Base-by-base conservation (phyloP, 1,284 basidiomycete species). In the Melampsora americana region DNA sequence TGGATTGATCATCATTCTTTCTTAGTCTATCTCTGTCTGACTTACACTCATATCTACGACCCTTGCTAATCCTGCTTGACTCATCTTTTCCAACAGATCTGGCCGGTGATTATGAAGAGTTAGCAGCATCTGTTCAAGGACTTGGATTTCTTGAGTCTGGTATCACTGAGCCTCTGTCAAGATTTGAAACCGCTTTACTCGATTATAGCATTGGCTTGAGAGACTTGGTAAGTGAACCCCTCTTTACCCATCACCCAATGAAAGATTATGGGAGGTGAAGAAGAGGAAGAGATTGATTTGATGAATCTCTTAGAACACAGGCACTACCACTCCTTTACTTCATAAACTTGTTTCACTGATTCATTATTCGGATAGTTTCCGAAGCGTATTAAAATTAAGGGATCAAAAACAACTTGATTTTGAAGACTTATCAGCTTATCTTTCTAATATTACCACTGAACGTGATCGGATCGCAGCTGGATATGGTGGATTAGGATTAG, bases 331-430 rank as follows among this genome's bases (percentile, higher is more conserved):
- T 20, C 92, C 93, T 0, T 91, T 97, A 84, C 87, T 98, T 35
- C 85, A 89, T 16, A 92, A 95, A 80, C 86, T 95, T 6, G 93
- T 96, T 80, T 93, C 94, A 0, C 86, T 98, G 6, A 86, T 95
- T 7, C 88, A 89, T 9, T 98, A 97, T 82, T 91, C 93, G 0
- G 88, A 91, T 79, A 89, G 93, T 32, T 95, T 98, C 80, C 89
- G 92, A 68, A 89, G 90, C 9, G 92, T 97, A 5, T 87, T 99
- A 78, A 95, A 93, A 83, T 87, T 97, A 46, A 89, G 96, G 64
- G 96, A 99, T 83, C 93, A 98, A 84, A 99, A 98, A 83, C 96
- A 99, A 83, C 88, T 98, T 71, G 95, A 99, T 83, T 97, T 98
- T 80, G 95, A 99, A 84, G 95, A 98, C 82, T 88, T 98, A 5